Evolutionary conservation across 202 grass and related monocot genomes (phyloP).

Genomic region (Saccharum hybrid): DNA sequence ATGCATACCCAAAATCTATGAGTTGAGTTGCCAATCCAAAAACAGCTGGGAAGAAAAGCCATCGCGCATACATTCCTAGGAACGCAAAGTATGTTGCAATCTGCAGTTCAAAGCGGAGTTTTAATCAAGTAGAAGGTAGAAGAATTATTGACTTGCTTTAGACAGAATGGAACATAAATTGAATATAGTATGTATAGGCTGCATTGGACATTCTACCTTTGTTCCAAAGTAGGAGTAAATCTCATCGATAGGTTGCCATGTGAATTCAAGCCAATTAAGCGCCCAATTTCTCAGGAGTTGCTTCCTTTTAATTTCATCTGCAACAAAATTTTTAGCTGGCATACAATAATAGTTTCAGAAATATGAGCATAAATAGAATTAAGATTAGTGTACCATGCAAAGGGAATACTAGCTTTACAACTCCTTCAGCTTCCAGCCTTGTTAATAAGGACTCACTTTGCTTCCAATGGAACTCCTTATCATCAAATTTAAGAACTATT

Average conservation of each 20-base stretch:
- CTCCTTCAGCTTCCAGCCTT: constrained; percentile 83
- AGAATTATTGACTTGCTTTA: constrained; percentile 28
- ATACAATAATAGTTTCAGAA: constrained; percentile 27
- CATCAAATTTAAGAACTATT: constrained; percentile 64
- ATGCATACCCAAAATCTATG: constrained; percentile 88
- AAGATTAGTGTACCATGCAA: constrained; percentile 68
- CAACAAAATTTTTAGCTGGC: constrained; percentile 9
- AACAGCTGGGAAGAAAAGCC: constrained; percentile 93
- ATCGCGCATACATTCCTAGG: constrained; percentile 95
- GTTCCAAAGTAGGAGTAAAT: constrained; percentile 94
- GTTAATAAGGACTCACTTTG: constrained; percentile 70
- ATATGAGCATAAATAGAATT: constrained; percentile 5
- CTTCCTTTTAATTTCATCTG: constrained; percentile 95
- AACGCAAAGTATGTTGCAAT: constrained; percentile 97
- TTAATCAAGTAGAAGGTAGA: constrained; percentile 15
- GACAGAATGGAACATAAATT: constrained; percentile 30
- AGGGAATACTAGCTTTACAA: constrained; percentile 93
- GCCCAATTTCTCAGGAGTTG: constrained; percentile 90
- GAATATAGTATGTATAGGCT: neutral
- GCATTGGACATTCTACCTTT: constrained; percentile 57
- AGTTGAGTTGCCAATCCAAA: constrained; percentile 85
- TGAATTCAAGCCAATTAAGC: constrained; percentile 97
- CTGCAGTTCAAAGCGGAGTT: constrained; percentile 51
- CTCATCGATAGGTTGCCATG: constrained; percentile 96
- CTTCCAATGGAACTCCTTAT: constrained; percentile 62